A percentile compares a stretch with the other conserved stretches of the same genome.
These are phyloP conservation scores for Solanum aculeatissimum DNA, from an alignment of 305 asterid species.

Conservation along the genomic window DNA sequence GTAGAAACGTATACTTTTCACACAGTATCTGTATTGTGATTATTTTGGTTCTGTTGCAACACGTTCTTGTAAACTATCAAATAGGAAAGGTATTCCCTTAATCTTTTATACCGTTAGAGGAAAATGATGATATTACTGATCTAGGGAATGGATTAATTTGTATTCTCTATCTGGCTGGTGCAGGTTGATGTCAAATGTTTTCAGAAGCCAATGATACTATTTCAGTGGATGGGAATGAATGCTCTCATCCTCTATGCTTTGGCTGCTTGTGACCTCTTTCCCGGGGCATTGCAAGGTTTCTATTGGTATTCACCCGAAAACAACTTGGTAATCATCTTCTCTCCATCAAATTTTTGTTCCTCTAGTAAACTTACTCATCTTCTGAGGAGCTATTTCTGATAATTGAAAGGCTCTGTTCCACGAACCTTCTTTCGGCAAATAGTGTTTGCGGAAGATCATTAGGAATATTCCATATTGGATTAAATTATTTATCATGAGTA, in stretches of 20 bases:
- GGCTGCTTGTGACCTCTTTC: constrained; percentile 74
- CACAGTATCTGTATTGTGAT: background rate
- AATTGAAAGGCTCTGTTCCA: background rate
- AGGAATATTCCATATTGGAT: no score
- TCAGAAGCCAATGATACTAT: constrained; percentile 40
- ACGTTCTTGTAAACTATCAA: background rate
- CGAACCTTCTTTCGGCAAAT: background rate
- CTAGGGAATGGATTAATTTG: background rate
- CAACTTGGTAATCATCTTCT: constrained; percentile 50
- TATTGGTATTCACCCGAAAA: constrained; percentile 70
- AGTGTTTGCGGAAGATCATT: background rate
- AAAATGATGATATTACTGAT: background rate
- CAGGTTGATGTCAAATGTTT: constrained; percentile 67
- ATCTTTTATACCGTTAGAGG: background rate
- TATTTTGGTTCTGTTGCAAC: background rate
- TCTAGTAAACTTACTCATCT: background rate
- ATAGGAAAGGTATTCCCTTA: background rate
- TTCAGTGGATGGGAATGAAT: constrained; percentile 96
- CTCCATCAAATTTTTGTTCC: background rate
- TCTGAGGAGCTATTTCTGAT: background rate
- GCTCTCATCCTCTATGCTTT: constrained; percentile 71
- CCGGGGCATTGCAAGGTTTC: constrained; percentile 69
- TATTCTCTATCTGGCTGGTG: constrained; percentile 11
- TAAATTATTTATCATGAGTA: no score
- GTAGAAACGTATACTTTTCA: background rate